phyloP scores from a whole-genome alignment of 441 rosid species.

The Kokia cookei region DNA sequence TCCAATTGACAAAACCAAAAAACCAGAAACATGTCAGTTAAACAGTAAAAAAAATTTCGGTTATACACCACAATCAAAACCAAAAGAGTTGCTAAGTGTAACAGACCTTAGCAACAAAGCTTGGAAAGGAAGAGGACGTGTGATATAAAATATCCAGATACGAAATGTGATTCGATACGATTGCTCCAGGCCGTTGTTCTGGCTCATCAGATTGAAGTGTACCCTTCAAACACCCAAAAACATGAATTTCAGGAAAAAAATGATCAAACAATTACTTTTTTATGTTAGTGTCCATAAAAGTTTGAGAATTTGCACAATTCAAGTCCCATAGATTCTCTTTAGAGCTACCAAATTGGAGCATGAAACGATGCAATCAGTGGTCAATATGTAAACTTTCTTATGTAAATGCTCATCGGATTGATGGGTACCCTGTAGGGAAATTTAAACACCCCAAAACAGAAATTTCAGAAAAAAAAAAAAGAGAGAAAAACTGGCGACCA shows the following conservation, averaged over 20 bases:
- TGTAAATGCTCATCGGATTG: slow-evolving; percentile 28
- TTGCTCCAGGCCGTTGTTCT: slow-evolving; percentile 79
- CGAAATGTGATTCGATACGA: slow-evolving; percentile 83
- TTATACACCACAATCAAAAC: background rate
- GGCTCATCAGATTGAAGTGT: slow-evolving; percentile 33
- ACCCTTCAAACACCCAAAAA: slow-evolving; percentile 4
- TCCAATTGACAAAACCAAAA: slow-evolving; percentile 3
- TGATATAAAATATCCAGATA: slow-evolving; percentile 94
- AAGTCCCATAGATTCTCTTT: background rate
- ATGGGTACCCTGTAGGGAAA: slow-evolving; percentile 11
- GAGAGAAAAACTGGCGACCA: background rate
- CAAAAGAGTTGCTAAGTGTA: background rate
- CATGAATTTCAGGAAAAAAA: background rate
- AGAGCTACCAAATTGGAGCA: background rate
- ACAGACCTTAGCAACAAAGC: slow-evolving; percentile 98
- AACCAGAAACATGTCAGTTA: slow-evolving; percentile 29
- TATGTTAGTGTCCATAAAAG: background rate
- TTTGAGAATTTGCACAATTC: background rate
- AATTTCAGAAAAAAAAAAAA: background rate
- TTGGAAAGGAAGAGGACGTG: slow-evolving; percentile 87
- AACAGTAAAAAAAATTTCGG: background rate
- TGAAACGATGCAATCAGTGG: background rate
- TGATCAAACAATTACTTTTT: background rate
- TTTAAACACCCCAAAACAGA: background rate
- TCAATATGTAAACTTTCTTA: background rate